Percentiles rank a stretch among this genome's conserved stretches.
Conservation (phyloP, 345 rosid genomes). For the Tarenaya hassleriana region DNA sequence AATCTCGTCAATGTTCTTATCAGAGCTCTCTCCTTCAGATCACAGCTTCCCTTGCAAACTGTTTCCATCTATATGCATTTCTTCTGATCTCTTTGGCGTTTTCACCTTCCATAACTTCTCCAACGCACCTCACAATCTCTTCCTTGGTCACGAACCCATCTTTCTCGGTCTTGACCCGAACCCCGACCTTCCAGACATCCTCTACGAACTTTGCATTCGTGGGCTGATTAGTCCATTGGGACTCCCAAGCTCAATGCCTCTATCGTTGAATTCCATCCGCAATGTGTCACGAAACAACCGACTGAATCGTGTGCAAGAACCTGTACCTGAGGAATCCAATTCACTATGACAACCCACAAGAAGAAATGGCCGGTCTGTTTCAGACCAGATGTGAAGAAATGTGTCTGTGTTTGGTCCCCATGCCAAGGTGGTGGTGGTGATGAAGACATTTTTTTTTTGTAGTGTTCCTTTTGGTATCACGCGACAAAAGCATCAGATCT, state of each 20-base stretch:
- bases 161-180: conserved; percentile 18
- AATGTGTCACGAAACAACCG: conserved; percentile 32
- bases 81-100: conserved; percentile 23
- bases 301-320: conserved; percentile 27
- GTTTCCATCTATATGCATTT: conserved; percentile 35
- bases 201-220: conserved; percentile 16
- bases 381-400: conserved; percentile 32
- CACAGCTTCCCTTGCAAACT: conserved; percentile 17
- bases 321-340: conserved; percentile 32
- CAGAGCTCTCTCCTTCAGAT: too few species aligned
- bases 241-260: conserved; percentile 8
- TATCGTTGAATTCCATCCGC: conserved; percentile 32
- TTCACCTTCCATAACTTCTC: conserved; percentile 40
- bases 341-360: conserved; percentile 41
- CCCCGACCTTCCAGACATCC: conserved; percentile 31
- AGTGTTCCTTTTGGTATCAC: too few species aligned
- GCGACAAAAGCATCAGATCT: too few species aligned
- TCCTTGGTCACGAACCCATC: conserved; percentile 23
- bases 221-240: conserved; percentile 7
- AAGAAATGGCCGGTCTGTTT: conserved; percentile 25
- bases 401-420: too few species aligned
- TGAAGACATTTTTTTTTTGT: too few species aligned
- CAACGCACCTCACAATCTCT: conserved; percentile 32
- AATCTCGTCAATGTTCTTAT: too few species aligned
- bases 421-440: too few species aligned